phyloP scores from a whole-genome alignment of 768 basidiomycete genomes.

The Hygrophorus russula region DNA sequence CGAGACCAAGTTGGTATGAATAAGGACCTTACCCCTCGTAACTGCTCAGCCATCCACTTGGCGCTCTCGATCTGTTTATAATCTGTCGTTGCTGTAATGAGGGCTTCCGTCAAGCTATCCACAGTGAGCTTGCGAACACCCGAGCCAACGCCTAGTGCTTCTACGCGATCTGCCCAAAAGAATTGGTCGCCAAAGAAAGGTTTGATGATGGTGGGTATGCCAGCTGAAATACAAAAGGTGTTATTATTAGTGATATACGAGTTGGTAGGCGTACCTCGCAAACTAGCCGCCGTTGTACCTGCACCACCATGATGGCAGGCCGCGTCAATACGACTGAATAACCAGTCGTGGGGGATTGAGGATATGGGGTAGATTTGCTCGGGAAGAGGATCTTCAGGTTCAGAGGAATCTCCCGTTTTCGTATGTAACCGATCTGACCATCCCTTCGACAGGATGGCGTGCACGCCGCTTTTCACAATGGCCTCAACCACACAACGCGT shows the following conservation, averaged over 20 bases:
- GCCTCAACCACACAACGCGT: slow-evolving; percentile 87
- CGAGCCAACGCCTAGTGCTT: slow-evolving; percentile 85
- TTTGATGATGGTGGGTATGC: slow-evolving; percentile 89
- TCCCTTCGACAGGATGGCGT: slow-evolving; percentile 92
- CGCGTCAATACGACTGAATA: slow-evolving; percentile 90
- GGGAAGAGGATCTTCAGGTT: slow-evolving; percentile 61
- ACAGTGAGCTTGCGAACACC: slow-evolving; percentile 83
- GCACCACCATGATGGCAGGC: slow-evolving; percentile 98
- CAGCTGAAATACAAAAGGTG: slow-evolving; percentile 37
- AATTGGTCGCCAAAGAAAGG: slow-evolving; percentile 99
- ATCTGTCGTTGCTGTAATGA: slow-evolving; percentile 76
- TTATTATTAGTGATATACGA: slow-evolving; percentile 1
- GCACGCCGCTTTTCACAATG: slow-evolving; percentile 75
- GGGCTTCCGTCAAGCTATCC: slow-evolving; percentile 65
- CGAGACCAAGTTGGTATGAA: neutral
- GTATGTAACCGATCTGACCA: slow-evolving; percentile 87
- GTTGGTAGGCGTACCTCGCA: slow-evolving; percentile 51
- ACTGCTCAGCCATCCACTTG: slow-evolving; percentile 73
- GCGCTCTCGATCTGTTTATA: slow-evolving; percentile 83
- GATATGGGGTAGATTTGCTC: slow-evolving; percentile 74
- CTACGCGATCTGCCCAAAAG: slow-evolving; percentile 98
- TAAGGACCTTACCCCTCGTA: slow-evolving; percentile 50
- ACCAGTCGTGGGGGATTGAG: slow-evolving; percentile 91
- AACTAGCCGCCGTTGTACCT: slow-evolving; percentile 90
- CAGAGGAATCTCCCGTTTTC: slow-evolving; percentile 47